Percentiles rank a stretch among this genome's conserved stretches.
phyloP scores from a whole-genome alignment of 257 asterid species.

The Forsythia suspensa region DNA sequence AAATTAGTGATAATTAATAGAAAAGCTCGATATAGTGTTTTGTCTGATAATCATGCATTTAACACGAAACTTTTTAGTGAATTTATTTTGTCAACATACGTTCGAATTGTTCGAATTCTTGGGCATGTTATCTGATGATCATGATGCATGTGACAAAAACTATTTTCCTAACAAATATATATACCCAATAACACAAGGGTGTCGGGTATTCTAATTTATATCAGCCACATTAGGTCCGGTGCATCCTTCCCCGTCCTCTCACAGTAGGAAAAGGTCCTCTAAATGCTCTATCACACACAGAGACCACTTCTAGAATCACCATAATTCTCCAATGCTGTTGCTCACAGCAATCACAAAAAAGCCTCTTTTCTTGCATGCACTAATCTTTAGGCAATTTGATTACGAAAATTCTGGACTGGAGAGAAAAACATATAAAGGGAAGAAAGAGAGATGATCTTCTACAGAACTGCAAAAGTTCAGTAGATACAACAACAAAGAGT shows the following conservation, averaged over 20 bases:
- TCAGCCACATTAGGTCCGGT: neutral
- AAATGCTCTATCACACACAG: neutral
- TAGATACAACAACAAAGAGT: too few species aligned
- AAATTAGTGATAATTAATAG: neutral
- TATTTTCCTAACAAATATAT: neutral
- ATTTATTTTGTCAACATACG: neutral
- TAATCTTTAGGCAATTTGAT: neutral
- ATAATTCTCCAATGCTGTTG: neutral
- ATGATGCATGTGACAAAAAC: neutral
- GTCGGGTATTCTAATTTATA: neutral
- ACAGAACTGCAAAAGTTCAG: neutral
- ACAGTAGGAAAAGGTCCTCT: neutral
- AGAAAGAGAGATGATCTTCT: conserved; percentile 1
- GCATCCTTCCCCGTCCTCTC: neutral
- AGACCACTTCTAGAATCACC: conserved; percentile 12
- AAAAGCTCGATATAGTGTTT: neutral
- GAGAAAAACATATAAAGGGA: neutral
- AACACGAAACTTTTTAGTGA: neutral
- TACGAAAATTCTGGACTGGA: neutral
- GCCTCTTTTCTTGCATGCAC: conserved; percentile 6
- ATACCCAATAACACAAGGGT: neutral
- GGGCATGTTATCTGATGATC: neutral
- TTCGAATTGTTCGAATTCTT: neutral
- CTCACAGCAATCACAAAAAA: conserved; percentile 21
- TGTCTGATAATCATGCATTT: neutral